Evolutionary conservation across 306 rosid genomes (phyloP), one percentile per base, ranked within the genome.

Genomic region (Hippophae rhamnoides): DNA sequence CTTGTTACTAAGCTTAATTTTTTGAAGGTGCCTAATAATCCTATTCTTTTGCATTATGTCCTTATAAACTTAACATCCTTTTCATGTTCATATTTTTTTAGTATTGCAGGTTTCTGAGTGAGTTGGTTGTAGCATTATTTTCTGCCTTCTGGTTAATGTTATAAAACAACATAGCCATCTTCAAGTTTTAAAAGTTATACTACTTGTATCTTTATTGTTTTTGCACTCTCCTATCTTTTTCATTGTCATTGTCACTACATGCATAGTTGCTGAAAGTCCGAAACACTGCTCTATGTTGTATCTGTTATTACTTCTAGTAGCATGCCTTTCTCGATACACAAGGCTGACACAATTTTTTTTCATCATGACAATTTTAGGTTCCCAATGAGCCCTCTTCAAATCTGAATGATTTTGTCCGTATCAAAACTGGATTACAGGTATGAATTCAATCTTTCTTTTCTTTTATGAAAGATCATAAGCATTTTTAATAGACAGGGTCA

Each of bases 401-500:
- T 79, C 73, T 85, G 82, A 79, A 75, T 53, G 90, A 83, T 71
- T 89, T 89, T 70, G 81, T 89, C 72, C 89, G 95, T 51, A 55
- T 89, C 72, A 74, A 79, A 81, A 89, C 82, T 53, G 90, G 97
- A 55, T 68, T 89, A 72, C 97, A 89, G 95, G 97, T 89, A 77
- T 45, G 56, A 25, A 54, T 67, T 61, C 5, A 62, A 52, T 41
- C 18, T 31, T 2, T 31, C 4, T 49, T 64, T 71, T 46, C 46
- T 53, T 58, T 74, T 6, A 41, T 43, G 23, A 18, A 2, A 27
- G 0, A 8, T 13, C 47, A n/a, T 5, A 40, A 27, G 6, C 56
- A 9, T 54, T 4, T 56, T 7, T 13, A 40, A 0, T 10, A 26
- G 40, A 40, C 7, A 23, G 23, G 46, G 41, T 62, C 26, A 10